A percentile compares a stretch with the other conserved stretches of the same genome.
These are phyloP conservation scores for Eimeria falciformis DNA, from an alignment of 169 alveolate genomes.

Conservation along the genomic window DNA sequence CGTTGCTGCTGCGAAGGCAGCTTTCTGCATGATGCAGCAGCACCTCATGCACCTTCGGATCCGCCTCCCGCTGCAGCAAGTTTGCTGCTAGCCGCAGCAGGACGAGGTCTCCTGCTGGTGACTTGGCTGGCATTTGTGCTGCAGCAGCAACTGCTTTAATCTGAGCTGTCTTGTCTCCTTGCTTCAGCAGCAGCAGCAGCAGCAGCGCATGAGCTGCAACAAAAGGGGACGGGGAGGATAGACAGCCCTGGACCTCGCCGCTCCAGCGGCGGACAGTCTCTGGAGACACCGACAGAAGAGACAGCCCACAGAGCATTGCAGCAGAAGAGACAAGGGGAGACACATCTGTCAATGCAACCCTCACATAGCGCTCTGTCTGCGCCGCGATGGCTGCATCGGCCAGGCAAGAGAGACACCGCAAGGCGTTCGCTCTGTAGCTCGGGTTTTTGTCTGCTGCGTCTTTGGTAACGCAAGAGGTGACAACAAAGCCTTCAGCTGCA, in stretches of 20 bases:
- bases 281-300: slow-evolving; percentile 90
- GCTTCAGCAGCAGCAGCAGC: slow-evolving; percentile 93
- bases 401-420: slow-evolving; percentile 95
- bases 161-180: slow-evolving; percentile 89
- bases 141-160: slow-evolving; percentile 83
- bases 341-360: slow-evolving; percentile 94
- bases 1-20: slow-evolving; percentile 82
- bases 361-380: slow-evolving; percentile 96
- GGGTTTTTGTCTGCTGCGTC: slow-evolving; percentile 94
- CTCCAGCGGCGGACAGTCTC: slow-evolving; percentile 95
- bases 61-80: slow-evolving; percentile 71
- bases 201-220: slow-evolving; percentile 97
- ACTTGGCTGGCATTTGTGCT: slow-evolving; percentile 77
- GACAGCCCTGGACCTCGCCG: slow-evolving; percentile 82
- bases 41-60: slow-evolving; percentile 6
- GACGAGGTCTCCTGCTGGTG: slow-evolving; percentile 85
- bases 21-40: slow-evolving; percentile 77
- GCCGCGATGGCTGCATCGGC: slow-evolving; percentile 95
- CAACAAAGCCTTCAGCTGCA: slow-evolving; percentile 95
- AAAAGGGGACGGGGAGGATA: slow-evolving; percentile 90
- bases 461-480: slow-evolving; percentile 95
- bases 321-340: slow-evolving; percentile 92
- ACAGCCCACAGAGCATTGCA: slow-evolving; percentile 94
- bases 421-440: slow-evolving; percentile 94
- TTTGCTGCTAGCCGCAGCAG: slow-evolving; percentile 79